A percentile compares a stretch with the other conserved stretches of the same genome.
Evolutionary conservation across 257 asterid species (phyloP).

Genomic region (Solanum dulcamara): DNA sequence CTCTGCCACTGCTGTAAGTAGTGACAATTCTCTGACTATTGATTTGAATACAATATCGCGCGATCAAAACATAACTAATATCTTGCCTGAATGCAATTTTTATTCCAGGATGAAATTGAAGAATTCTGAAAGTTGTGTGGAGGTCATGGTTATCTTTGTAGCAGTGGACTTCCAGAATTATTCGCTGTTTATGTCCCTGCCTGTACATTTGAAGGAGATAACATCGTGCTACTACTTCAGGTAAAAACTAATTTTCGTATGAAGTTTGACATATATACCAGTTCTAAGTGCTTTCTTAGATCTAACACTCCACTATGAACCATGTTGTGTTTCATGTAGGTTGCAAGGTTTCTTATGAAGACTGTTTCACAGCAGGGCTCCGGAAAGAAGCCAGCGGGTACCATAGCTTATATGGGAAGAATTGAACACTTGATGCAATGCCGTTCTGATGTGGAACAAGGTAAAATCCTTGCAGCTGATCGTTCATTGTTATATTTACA

Average conservation of each 20-base stretch:
- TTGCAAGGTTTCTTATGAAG: slow-evolving; percentile 93
- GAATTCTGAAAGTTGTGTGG: slow-evolving; percentile 96
- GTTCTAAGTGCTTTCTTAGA: neutral
- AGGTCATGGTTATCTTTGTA: slow-evolving; percentile 94
- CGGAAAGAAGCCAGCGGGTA: slow-evolving; percentile 65
- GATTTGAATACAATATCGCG: neutral
- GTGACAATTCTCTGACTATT: neutral
- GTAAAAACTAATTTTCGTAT: slow-evolving; percentile 9
- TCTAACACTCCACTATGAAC: neutral
- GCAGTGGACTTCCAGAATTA: slow-evolving; percentile 97
- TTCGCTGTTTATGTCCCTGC: slow-evolving; percentile 98
- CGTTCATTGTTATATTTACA: neutral
- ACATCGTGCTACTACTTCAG: slow-evolving; percentile 72
- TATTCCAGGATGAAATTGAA: slow-evolving; percentile 83
- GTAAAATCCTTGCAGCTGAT: slow-evolving; percentile 15
- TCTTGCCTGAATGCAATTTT: neutral
- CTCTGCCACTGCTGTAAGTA: slow-evolving; percentile 84
- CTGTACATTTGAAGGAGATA: slow-evolving; percentile 98
- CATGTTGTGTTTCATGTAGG: slow-evolving; percentile 27
- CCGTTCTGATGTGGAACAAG: slow-evolving; percentile 50
- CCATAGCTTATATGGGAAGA: slow-evolving; percentile 66
- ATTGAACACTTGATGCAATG: slow-evolving; percentile 56
- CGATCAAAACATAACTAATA: neutral
- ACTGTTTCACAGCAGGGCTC: slow-evolving; percentile 69
- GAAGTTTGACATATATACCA: neutral